Percentiles rank a stretch among this genome's conserved stretches.
Conservation (phyloP, 495 filamentous ascomycete genomes). For the Cladorrhinum samala region DNA sequence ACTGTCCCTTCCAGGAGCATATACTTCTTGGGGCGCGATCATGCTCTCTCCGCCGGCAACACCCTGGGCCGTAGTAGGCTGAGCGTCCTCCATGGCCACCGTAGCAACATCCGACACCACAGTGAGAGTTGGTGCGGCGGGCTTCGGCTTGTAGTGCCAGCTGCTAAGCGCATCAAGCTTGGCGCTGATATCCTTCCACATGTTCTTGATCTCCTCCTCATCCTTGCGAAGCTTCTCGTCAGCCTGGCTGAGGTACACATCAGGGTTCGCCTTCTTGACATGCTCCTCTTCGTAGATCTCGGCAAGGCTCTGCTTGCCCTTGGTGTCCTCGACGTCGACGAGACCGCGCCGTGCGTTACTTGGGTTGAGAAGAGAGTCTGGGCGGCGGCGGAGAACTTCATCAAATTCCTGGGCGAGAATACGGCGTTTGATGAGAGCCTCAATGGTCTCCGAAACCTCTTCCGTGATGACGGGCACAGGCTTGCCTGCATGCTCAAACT, state of each 20-base stretch:
- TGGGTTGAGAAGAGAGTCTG: conserved; percentile 55
- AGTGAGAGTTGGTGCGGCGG: conserved; percentile 67
- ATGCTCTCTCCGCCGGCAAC: conserved; percentile 67
- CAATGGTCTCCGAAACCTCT: conserved; percentile 88
- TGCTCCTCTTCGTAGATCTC: conserved; percentile 95
- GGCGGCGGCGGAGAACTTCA: conserved; percentile 79
- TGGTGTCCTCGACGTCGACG: conserved; percentile 81
- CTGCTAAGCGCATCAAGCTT: conserved; percentile 84
- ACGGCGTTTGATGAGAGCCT: conserved; percentile 88
- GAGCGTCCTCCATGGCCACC: conserved; percentile 90
- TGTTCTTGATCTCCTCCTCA: conserved; percentile 72
- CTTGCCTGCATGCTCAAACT: conserved; percentile 94
- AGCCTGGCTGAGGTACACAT: conserved; percentile 67
- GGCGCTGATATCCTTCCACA: conserved; percentile 77
- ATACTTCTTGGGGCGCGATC: conserved; percentile 92
- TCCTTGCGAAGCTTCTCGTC: conserved; percentile 78
- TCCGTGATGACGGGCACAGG: conserved; percentile 90
- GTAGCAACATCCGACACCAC: conserved; percentile 85
- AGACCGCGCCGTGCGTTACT: conserved; percentile 53
- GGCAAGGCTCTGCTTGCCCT: conserved; percentile 77
- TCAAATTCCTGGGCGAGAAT: conserved; percentile 91
- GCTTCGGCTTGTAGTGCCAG: conserved; percentile 93
- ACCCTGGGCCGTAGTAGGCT: conserved; percentile 69
- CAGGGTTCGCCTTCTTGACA: conserved; percentile 67
- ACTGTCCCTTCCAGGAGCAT: conserved; percentile 66